These are phyloP conservation scores for Gynostemma pentaphyllum DNA, from an alignment of 306 rosid species.

Conservation along the genomic window DNA sequence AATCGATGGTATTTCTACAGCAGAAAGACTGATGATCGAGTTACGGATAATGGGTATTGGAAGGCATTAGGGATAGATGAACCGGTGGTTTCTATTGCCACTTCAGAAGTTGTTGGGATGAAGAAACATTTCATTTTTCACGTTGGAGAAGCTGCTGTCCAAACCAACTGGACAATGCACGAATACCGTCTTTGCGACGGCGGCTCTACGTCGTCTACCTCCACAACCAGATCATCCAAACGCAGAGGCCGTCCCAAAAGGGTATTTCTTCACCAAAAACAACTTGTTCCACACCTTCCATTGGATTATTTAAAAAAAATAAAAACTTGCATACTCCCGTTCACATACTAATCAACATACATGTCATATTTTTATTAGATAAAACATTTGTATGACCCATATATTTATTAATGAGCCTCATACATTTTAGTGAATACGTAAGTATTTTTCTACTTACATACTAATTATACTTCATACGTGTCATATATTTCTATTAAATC, in stretches of 20 bases:
- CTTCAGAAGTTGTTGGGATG: conserved; percentile 46
- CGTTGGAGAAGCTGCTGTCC: conserved; percentile 44
- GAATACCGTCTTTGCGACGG: conserved; percentile 59
- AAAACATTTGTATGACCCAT: too few relatives aligned
- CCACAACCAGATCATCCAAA: conserved; percentile 31
- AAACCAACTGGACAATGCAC: conserved; percentile 88
- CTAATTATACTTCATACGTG: too few relatives aligned
- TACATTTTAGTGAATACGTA: too few relatives aligned
- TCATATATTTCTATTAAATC: too few relatives aligned
- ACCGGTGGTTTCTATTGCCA: conserved; percentile 31
- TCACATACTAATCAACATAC: too few relatives aligned
- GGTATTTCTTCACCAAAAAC: too few relatives aligned
- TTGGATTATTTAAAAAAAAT: too few relatives aligned
- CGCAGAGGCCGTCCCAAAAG: conserved; percentile 43
- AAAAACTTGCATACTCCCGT: too few relatives aligned
- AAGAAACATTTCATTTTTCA: conserved; percentile 56
- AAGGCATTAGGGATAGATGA: conserved; percentile 60
- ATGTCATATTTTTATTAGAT: too few relatives aligned
- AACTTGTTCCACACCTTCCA: too few relatives aligned
- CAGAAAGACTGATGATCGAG: conserved; percentile 54
- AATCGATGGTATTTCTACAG: conserved; percentile 88
- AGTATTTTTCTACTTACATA: too few relatives aligned
- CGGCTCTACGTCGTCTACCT: conserved; percentile 15
- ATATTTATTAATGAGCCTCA: too few relatives aligned
- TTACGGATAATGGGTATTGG: conserved; percentile 65